Base-by-base conservation (phyloP, 208 protist genomes). In the Strigomonas culicis region DNA sequence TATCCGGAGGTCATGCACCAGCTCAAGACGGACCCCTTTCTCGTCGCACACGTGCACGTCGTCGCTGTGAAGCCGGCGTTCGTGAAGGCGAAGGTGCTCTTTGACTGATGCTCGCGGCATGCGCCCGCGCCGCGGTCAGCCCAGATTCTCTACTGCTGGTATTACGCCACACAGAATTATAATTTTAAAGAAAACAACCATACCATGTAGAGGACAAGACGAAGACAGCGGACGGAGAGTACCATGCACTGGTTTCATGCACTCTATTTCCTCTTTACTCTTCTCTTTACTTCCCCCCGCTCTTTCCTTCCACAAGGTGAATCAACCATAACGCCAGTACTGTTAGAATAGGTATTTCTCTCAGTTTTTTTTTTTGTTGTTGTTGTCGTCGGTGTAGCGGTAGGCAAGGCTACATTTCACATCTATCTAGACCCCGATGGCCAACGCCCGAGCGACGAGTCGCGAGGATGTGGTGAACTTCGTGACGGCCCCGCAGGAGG, bases 1-100 rank as follows among this genome's bases (percentile, higher is more conserved):
- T 78, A 79, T 46, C 61, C 66, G 11, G 50, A 63, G 0, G 65
- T 90, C 17, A 52, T 75, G 25, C 56, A 81, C 2, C 61, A 76
- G 25, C 59, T 92, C 43, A 28, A 75, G 36, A 55, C 65, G 0
- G 80, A 90, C 59, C 30, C 76, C 4, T 68, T 71, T 46, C 57
- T 92, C 7, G 36, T 62, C 13, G 11, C 52, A 0, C 43, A 58
- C 34, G 57, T 72, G 32, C 64, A 67, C 32, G 36, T 90, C 0
- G 44, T 49, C 27, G 88, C 81, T 7, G 39, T 88, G 19, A 58
- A 58, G 30, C 52, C 52, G 15, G 52, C 52, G 15, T 58, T 32
- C 52, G 17, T 58, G 52, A 28, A 61, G 36, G n/a, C 25, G 8
- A 25, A n/a, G 4, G 31, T 61, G 17, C 4, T 34, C n/a, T 56